Percentiles rank a stretch among this genome's conserved stretches.
These are phyloP conservation scores for Globisporangium splendens DNA, from an alignment of 352 stramenopile species.

Conservation along the genomic window DNA sequence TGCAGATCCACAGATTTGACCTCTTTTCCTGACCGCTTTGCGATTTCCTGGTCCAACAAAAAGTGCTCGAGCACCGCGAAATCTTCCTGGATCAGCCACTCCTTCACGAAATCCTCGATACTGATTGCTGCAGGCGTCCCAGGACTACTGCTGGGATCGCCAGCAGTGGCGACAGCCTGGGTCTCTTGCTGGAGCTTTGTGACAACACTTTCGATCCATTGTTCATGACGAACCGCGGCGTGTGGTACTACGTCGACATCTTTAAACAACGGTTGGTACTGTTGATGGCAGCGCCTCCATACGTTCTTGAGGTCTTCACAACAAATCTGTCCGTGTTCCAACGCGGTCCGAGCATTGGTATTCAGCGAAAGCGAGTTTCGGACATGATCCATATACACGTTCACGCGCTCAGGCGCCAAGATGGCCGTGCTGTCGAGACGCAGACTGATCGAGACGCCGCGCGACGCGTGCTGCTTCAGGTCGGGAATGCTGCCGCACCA, in stretches of 20 bases:
- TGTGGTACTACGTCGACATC: too few species aligned
- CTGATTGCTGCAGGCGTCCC: conserved; percentile 18
- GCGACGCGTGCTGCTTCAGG: conserved; percentile 66
- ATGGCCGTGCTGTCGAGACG: conserved; percentile 42
- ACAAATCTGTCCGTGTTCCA: conserved; percentile 26
- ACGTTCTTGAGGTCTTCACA: conserved; percentile 41
- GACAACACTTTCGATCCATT: conserved; percentile 41
- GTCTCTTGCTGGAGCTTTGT: conserved; percentile 38
- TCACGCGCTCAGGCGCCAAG: conserved; percentile 37
- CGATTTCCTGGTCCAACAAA: conserved; percentile 48
- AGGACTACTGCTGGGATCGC: too few species aligned
- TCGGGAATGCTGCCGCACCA: conserved; percentile 78
- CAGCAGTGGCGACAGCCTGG: neutral
- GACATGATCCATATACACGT: conserved; percentile 44
- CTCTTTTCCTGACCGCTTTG: conserved; percentile 31
- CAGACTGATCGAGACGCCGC: conserved; percentile 69
- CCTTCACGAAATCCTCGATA: conserved; percentile 64
- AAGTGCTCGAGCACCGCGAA: conserved; percentile 53
- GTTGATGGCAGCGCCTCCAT: conserved; percentile 43
- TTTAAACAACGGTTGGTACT: conserved; percentile 8
- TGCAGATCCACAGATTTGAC: conserved; percentile 49
- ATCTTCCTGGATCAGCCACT: conserved; percentile 73
- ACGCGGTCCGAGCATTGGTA: conserved; percentile 4
- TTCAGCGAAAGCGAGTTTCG: conserved; percentile 22
- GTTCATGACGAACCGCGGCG: conserved; percentile 2